Conservation (phyloP, 164 flowering plant genomes). For the Vitis rupestris region DNA sequence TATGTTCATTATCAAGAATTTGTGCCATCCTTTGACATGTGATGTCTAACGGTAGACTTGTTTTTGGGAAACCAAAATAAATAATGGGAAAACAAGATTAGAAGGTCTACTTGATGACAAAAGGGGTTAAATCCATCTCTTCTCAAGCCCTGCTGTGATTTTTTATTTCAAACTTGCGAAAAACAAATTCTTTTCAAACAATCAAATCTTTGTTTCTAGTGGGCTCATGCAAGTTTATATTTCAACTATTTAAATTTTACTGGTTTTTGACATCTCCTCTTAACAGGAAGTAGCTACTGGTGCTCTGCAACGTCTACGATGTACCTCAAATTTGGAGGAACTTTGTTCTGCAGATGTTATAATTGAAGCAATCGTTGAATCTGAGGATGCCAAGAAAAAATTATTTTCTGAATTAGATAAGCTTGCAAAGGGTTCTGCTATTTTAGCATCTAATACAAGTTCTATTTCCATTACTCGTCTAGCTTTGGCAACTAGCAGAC, state of each 20-base stretch:
- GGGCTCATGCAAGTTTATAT: background rate
- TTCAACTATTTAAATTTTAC: background rate
- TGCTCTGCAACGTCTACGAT: constrained; percentile 49
- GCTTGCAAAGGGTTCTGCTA: constrained; percentile 63
- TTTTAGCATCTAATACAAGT: constrained; percentile 96
- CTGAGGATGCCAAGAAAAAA: constrained; percentile 81
- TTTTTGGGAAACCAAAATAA: too few species aligned
- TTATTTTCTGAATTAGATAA: constrained; percentile 67
- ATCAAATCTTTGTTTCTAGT: background rate
- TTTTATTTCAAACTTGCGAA: too few species aligned
- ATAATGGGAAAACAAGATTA: too few species aligned
- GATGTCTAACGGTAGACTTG: too few species aligned
- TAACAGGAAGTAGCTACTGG: constrained; percentile 46
- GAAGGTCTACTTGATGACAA: too few species aligned
- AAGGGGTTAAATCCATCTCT: too few species aligned
- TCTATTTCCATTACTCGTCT: constrained; percentile 91
- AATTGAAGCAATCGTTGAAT: constrained; percentile 94
- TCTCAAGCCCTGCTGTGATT: too few species aligned
- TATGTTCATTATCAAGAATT: too few species aligned
- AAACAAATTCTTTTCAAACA: too few species aligned
- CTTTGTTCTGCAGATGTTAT: constrained; percentile 63
- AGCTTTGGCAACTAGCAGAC: constrained; percentile 72
- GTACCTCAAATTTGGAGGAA: constrained; percentile 59
- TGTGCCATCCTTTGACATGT: too few species aligned
- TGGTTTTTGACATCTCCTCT: constrained; percentile 1